Percentiles rank a stretch among this genome's conserved stretches.
These are phyloP conservation scores for Pyricularia grisea DNA, from an alignment of 2,329 filamentous ascomycete species.

Conservation along the genomic window DNA sequence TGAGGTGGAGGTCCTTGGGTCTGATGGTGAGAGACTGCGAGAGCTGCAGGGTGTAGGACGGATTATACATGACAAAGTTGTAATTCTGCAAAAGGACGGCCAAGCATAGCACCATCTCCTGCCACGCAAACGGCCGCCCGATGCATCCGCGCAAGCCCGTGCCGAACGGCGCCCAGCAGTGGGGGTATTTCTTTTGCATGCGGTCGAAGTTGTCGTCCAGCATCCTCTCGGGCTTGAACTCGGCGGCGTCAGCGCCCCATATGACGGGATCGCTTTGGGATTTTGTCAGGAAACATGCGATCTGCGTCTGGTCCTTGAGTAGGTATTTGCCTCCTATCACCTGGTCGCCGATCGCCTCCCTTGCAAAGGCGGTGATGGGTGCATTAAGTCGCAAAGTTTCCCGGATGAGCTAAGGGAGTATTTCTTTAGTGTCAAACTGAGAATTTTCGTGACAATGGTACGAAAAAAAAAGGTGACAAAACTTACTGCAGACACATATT, in stretches of 20 bases:
- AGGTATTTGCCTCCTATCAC: constrained; percentile 53
- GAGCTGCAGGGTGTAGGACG: constrained; percentile 41
- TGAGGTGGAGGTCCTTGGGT: constrained; percentile 50
- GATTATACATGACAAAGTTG: constrained; percentile 52
- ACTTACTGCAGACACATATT: constrained; percentile 39
- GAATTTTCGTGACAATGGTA: too few species aligned
- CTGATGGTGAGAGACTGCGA: constrained; percentile 49
- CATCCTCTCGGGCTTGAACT: constrained; percentile 66
- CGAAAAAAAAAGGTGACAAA: too few species aligned
- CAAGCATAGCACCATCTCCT: constrained; percentile 55
- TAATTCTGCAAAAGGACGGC: constrained; percentile 63
- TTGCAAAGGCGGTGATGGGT: constrained; percentile 34
- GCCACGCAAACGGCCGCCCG: constrained; percentile 65
- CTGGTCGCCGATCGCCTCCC: constrained; percentile 24
- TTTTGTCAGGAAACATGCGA: constrained; percentile 35
- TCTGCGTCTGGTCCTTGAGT: constrained; percentile 41
- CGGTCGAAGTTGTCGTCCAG: constrained; percentile 56
- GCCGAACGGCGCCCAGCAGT: constrained; percentile 63
- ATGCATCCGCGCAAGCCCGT: constrained; percentile 52
- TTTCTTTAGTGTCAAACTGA: too few species aligned
- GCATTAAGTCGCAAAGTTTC: constrained; percentile 43
- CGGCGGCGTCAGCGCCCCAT: constrained; percentile 54
- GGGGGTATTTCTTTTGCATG: constrained; percentile 33
- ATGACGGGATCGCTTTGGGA: constrained; percentile 54
- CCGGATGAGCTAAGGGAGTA: constrained; percentile 23